A percentile compares a stretch with the other conserved stretches of the same genome.
Conservation (phyloP, 768 basidiomycete species). For the Lactarius tabidus region DNA sequence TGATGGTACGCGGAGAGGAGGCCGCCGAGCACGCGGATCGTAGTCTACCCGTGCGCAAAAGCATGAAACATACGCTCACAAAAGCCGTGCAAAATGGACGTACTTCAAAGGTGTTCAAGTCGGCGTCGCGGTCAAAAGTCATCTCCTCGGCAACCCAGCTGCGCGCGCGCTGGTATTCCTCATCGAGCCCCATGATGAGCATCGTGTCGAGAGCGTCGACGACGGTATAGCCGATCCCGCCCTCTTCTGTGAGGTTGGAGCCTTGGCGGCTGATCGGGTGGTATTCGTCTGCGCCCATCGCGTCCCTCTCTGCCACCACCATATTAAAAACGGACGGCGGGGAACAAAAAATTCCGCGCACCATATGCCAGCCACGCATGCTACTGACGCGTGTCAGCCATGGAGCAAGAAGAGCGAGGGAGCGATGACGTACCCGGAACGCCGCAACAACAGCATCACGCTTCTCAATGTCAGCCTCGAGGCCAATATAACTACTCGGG, state of each 20-base stretch:
- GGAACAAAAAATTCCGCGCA: slow-evolving; percentile 32
- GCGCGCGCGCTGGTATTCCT: slow-evolving; percentile 74
- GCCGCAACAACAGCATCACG: slow-evolving; percentile 71
- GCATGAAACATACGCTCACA: background rate
- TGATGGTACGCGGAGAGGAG: slow-evolving; percentile 84
- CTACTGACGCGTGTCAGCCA: slow-evolving; percentile 38
- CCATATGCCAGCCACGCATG: slow-evolving; percentile 87
- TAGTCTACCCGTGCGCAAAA: slow-evolving; percentile 52
- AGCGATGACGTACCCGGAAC: slow-evolving; percentile 56
- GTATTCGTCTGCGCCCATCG: slow-evolving; percentile 91
- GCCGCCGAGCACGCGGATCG: slow-evolving; percentile 89
- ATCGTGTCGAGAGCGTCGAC: slow-evolving; percentile 86
- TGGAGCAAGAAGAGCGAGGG: background rate
- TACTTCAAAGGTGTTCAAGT: slow-evolving; percentile 91
- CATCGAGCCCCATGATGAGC: slow-evolving; percentile 75
- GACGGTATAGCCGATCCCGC: slow-evolving; percentile 84
- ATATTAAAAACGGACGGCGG: slow-evolving; percentile 13
- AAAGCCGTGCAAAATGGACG: slow-evolving; percentile 26
- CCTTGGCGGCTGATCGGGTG: slow-evolving; percentile 77
- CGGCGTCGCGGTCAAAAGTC: slow-evolving; percentile 70
- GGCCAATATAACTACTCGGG: slow-evolving; percentile 26
- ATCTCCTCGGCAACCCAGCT: slow-evolving; percentile 70
- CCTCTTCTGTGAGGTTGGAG: slow-evolving; percentile 70
- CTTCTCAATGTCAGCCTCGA: slow-evolving; percentile 55
- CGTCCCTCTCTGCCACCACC: slow-evolving; percentile 62